Evolutionary conservation across 768 basidiomycete genomes (phyloP), one percentile per base, ranked within the genome.

Genomic region (Suillus tomentosus): DNA sequence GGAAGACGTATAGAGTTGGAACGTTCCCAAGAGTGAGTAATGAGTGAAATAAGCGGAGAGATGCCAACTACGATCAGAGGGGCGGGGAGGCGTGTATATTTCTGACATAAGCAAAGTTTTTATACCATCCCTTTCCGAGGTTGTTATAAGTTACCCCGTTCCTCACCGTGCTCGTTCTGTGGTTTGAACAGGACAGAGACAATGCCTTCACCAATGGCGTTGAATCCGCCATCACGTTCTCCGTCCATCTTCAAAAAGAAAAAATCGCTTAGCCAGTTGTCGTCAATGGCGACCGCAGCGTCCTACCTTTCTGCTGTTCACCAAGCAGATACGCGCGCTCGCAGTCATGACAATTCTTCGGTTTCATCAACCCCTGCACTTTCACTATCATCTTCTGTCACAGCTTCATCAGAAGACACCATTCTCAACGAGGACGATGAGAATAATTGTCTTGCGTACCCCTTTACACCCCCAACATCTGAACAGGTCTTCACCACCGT

Each of bases 401-500:
- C 91, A 1, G 77, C 83, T 1, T 86, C 85, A 3, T 90, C 90
- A 0, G 88, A 89, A 67, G 90, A 91, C 68, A 85, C 86, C 24
- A 78, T 87, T 10, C 75, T 90, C 40, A 79, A 84, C 69, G 90
- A 88, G 63, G 69, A 76, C 27, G 85, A 88, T 31, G 73, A 78
- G 60, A 80, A 82, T 68, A 84, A 89, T 62, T 85, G 85, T 11
- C 84, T 93, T 48, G 74, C 85, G 8, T 80, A 85, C 62, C 90
- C 91, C 27, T 70, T 78, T 55, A 79, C 77, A 19, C 88, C 92
- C 3, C 92, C 92, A 1, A 93, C 89, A 43, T 94, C 91, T 0
- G 88, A 90, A 72, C 89, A 94, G 72, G 82, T 88, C 34, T 92
- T 91, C 73, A 84, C 79, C 50, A 92, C 91, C 17, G 83, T 91